A percentile compares a stretch with the other conserved stretches of the same genome.
These are phyloP conservation scores for Geoglossum glabrum DNA, from an alignment of 495 filamentous ascomycete genomes.

Conservation along the genomic window DNA sequence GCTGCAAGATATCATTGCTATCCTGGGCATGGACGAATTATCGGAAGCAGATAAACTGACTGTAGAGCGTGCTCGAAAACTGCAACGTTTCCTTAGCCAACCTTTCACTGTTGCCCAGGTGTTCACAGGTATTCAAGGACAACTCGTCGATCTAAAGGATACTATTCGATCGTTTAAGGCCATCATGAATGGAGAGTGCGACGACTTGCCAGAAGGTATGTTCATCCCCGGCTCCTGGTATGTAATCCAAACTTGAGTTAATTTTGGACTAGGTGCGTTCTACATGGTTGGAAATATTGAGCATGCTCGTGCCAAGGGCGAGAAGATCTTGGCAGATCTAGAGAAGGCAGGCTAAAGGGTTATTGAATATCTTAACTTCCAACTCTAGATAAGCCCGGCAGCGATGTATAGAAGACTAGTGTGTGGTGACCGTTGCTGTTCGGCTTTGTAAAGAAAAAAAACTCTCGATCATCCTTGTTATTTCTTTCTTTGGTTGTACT, in stretches of 20 bases:
- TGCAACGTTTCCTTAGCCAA: conserved; percentile 98
- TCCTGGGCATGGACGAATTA: conserved; percentile 99
- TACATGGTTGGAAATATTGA: conserved; percentile 98
- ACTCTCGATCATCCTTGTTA: neutral
- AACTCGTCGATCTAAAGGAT: conserved; percentile 93
- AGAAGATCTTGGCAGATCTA: conserved; percentile 96
- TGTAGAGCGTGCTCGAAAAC: conserved; percentile 98
- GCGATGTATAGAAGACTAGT: neutral
- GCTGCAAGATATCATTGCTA: conserved; percentile 99
- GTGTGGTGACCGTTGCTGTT: neutral
- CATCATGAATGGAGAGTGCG: conserved; percentile 86
- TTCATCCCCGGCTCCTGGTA: conserved; percentile 7
- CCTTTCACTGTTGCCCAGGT: conserved; percentile 98
- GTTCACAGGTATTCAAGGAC: conserved; percentile 95
- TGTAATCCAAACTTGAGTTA: neutral
- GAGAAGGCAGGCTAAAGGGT: conserved; percentile 22
- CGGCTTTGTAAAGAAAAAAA: neutral
- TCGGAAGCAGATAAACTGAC: conserved; percentile 98
- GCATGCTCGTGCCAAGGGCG: conserved; percentile 85
- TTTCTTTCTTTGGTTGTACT: neutral
- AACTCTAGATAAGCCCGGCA: neutral
- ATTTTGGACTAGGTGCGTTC: conserved; percentile 40
- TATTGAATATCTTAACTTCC: neutral
- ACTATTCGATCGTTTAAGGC: conserved; percentile 94
- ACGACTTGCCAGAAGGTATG: conserved; percentile 77